phyloP scores from a whole-genome alignment of 2,329 filamentous ascomycete genomes.

The Scedosporium apiospermum region DNA sequence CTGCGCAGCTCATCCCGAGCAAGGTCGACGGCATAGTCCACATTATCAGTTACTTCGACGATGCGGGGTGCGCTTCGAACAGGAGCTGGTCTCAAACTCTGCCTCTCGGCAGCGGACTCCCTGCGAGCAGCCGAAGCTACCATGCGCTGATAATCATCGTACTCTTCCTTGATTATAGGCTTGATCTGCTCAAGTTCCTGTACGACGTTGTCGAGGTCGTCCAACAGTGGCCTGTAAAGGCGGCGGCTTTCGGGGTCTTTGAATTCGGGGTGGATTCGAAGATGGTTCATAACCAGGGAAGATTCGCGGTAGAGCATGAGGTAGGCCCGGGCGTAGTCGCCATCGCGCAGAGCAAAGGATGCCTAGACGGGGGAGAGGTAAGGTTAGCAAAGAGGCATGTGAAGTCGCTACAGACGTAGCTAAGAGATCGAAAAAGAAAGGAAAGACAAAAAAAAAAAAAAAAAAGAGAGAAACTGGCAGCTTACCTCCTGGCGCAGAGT shows the following conservation, averaged over 20 bases:
- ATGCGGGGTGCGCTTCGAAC: slow-evolving; percentile 33
- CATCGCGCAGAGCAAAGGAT: slow-evolving; percentile 73
- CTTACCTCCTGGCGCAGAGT: slow-evolving; percentile 72
- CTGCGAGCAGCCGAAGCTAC: neutral
- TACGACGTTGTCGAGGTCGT: slow-evolving; percentile 48
- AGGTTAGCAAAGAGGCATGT: neutral
- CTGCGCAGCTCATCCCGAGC: slow-evolving; percentile 63
- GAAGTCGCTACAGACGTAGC: neutral
- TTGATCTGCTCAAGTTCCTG: slow-evolving; percentile 68
- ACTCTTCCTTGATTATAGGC: slow-evolving; percentile 63
- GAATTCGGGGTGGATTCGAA: slow-evolving; percentile 68
- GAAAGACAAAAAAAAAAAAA: neutral
- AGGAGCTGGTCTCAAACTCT: slow-evolving; percentile 18
- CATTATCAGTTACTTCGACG: slow-evolving; percentile 60
- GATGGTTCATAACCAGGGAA: slow-evolving; percentile 66
- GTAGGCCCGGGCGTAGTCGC: slow-evolving; percentile 81
- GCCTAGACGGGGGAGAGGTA: slow-evolving; percentile 45
- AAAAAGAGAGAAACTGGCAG: slow-evolving; percentile 7
- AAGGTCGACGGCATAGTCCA: slow-evolving; percentile 66
- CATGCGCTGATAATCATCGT: slow-evolving; percentile 41
- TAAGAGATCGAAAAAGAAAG: neutral
- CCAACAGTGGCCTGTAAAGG: slow-evolving; percentile 44
- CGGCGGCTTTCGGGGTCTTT: slow-evolving; percentile 55
- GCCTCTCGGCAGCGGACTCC: neutral
- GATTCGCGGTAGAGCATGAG: slow-evolving; percentile 86